Evolutionary conservation across 495 filamentous ascomycete genomes (phyloP), one percentile per base, ranked within the genome.

Genomic region (Penicillium goetzii): DNA sequence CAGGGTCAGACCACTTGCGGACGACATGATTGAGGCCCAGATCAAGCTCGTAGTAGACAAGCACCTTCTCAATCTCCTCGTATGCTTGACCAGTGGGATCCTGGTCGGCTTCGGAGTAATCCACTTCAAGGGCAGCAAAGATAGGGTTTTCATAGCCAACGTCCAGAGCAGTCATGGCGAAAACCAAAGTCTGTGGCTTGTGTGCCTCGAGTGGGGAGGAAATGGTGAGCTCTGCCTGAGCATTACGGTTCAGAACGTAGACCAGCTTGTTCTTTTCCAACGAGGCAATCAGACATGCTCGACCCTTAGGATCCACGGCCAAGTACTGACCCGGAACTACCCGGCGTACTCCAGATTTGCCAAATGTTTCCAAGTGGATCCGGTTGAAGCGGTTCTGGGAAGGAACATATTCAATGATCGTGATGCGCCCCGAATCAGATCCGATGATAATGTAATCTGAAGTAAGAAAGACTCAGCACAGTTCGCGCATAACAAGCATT

Each of bases 191-290:
- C 58, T 96, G 93, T n/a, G 92, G 86, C 75, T 93, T 96, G 77
- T 98, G 95, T 7, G 96, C 96, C 78, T 98, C 96, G n/a, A 98
- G 81, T 2, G 96, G 94, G 17, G 93, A 97, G 7, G 96, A 99
- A 41, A 98, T 98, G 28, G 92, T 95, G 70, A 98, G 84, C 73
- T 97, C 92, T 34, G 91, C 92, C 77, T 97, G 91, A 40, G 92
- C 85, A 78, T 97, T 96, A 41, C 96, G 90, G 79, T 97, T 97
- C 58, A 99, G 83, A 71, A 98, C 94, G 77, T 98, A 99, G 72
- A 98, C 96, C 67, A 99, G 90, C 80, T 98, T 98, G 78, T 98
- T 98, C 86, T 99, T 99, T 78, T 99, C 96, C 61, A 95, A 83
- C 10, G 92, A 92, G 8, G 96, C 91, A 54, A 97, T 92, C 67